Base-by-base conservation (phyloP, 208 protist species). In the Giardia muris region DNA sequence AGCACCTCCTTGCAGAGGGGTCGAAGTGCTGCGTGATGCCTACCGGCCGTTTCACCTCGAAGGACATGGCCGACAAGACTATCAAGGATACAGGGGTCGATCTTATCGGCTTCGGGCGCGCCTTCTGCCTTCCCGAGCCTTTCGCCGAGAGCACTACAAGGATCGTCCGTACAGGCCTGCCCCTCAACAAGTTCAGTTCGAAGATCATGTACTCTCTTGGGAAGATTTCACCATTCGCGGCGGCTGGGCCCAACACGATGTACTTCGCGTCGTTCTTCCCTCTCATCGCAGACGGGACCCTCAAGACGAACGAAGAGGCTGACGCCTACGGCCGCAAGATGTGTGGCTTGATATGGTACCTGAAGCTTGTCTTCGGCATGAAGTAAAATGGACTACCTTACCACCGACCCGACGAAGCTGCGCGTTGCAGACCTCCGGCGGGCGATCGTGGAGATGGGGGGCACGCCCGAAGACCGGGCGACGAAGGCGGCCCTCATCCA, bases 351-450 rank as follows among this genome's bases (percentile, higher is more conserved):
- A 76, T 30, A 39, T 76, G 57, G 57, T 76, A 76, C n/a, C n/a
- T n/a, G n/a, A n/a, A n/a, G n/a, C n/a, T n/a, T n/a, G n/a, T n/a
- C n/a, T n/a, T n/a, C n/a, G n/a, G n/a, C n/a, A n/a, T n/a, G n/a
- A n/a, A n/a, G n/a, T n/a, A n/a, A n/a, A n/a, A n/a, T n/a, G n/a
- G 57, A 76, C 57, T 76, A 76, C 57, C 57, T 76, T 30, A 76
- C 10, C 57, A 76, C 57, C 10, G 57, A 76, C 30, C 57, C 57
- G 30, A 39, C 57, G 10, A 10, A 30, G 57, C 57, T 76, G 19
- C 57, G 57, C 30, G 57, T 76, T 30, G 30, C 30, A 39, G 57
- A 76, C 57, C 57, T 76, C 57, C 10, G 30, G 57, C 10, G 57
- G 57, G 57, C 57, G 10, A 76, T 76, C 30, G 30, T 30, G 19